phyloP scores from a whole-genome alignment of 495 filamentous ascomycete species.

The Xylona heveae region DNA sequence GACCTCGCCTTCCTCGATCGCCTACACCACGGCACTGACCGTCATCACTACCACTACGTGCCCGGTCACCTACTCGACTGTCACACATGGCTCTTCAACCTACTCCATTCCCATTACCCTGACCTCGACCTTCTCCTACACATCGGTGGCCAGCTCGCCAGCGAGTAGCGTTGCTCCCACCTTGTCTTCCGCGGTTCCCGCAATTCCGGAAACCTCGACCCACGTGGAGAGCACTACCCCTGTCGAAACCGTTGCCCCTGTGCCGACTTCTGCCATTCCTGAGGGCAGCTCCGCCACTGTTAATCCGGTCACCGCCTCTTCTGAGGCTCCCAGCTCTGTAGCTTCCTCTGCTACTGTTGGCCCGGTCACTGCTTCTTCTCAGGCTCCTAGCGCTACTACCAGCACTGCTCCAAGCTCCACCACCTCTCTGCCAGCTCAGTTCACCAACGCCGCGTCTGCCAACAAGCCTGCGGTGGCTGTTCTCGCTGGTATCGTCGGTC shows the following conservation, averaged over 20 bases:
- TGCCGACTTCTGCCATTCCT: neutral
- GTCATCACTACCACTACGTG: neutral
- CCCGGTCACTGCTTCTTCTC: neutral
- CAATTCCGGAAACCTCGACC: too few species aligned
- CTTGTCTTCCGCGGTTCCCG: too few species aligned
- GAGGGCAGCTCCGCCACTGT: neutral
- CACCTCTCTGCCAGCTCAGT: too few species aligned
- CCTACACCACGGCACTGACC: conserved; percentile 1
- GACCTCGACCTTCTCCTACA: neutral
- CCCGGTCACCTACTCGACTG: neutral
- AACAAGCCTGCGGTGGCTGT: conserved; percentile 1
- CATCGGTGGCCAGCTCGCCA: conserved; percentile 1
- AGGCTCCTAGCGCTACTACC: neutral
- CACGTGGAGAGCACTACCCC: conserved; percentile 1
- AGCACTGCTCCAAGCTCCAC: conserved; percentile 1
- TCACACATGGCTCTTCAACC: neutral
- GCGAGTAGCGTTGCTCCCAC: neutral
- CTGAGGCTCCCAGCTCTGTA: too few species aligned
- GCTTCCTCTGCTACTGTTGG: too few species aligned
- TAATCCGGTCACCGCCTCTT: neutral
- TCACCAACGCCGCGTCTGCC: conserved; percentile 6
- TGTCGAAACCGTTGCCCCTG: neutral
- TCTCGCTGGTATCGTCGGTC: neutral
- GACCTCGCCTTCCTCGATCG: conserved; percentile 3
- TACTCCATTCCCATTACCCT: neutral